Evolutionary conservation across 108 stramenopile species (phyloP), one percentile per base, ranked within the genome.

Genomic region (Nitzschia sp.): DNA sequence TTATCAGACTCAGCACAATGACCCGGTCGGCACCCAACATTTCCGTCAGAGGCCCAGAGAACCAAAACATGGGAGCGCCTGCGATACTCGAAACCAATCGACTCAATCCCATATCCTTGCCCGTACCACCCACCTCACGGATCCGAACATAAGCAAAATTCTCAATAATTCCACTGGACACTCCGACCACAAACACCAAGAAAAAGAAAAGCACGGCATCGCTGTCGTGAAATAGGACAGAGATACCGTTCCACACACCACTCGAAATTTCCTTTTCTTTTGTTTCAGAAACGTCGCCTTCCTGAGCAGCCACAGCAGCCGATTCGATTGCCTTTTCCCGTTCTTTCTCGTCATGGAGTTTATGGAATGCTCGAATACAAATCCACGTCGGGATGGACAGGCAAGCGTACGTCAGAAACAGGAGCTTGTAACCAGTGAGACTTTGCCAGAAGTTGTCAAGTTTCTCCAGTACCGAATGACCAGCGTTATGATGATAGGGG

Each of bases 121-220:
- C 95, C 15, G 81, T 81, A 0, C 91, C 94, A 45, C 95, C 95
- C 0, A 97, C 92, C 69, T 97, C 93, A 34, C 92, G 66, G 17
- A 97, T 84, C 1, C 96, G 90, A 25, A 96, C 93, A 68, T 97
- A 97, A 2, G 97, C 97, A 83, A 97, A 97, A 79, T 97, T 97
- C 73, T 97, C 97, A 76, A 97, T 94, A 44, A 91, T 82, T 2
- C 97, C 97, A 58, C 91, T 92, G 21, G 87, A 87, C 29, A 89
- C 78, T 31, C 96, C 96, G 21, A 96, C 91, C 9, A 93, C 85
- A 33, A 93, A 83, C 11, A 96, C 90, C 16, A 96, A 72, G 50
- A 87, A 89, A 77, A 95, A 96, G 69, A 96, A 96, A 15, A 96
- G 78, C 22, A 95, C 29, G 1, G 93, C 95, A 66, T 97, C 95